phyloP scores from a whole-genome alignment of 2,329 filamentous ascomycete genomes.

The Penicillium hesseltinei region DNA sequence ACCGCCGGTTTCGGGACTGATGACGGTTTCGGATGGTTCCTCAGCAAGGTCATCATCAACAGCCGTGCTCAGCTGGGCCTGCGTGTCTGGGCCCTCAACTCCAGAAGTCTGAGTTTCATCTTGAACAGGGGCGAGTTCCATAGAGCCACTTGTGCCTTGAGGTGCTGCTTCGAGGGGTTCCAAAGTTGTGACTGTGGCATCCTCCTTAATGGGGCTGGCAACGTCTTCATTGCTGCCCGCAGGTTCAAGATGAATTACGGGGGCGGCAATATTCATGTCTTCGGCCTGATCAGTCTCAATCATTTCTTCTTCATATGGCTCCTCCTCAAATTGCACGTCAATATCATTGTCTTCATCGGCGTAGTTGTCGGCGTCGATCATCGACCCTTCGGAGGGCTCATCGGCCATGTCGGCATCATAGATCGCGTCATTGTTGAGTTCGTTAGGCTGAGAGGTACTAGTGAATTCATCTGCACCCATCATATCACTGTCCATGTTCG shows the following conservation, averaged over 20 bases:
- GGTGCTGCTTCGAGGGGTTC: slow-evolving; percentile 6
- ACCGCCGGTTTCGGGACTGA: background rate
- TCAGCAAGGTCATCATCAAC: slow-evolving; percentile 4
- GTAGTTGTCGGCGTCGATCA: slow-evolving; percentile 37
- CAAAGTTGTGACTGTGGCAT: slow-evolving; percentile 6
- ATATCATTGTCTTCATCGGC: slow-evolving; percentile 28
- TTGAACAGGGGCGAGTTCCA: background rate
- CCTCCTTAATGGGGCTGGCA: slow-evolving; percentile 2
- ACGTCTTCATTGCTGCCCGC: slow-evolving; percentile 7
- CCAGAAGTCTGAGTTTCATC: background rate
- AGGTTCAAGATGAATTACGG: slow-evolving; percentile 19
- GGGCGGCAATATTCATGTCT: slow-evolving; percentile 33
- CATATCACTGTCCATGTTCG: slow-evolving; percentile 54
- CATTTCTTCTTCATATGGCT: slow-evolving; percentile 42
- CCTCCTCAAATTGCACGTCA: slow-evolving; percentile 33
- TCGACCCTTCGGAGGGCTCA: slow-evolving; percentile 42
- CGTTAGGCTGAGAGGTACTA: slow-evolving; percentile 31
- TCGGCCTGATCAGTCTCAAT: slow-evolving; percentile 40
- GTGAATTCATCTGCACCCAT: slow-evolving; percentile 42
- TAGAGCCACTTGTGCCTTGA: background rate
- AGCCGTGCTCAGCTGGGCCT: background rate
- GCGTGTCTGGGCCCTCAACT: background rate
- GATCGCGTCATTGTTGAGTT: slow-evolving; percentile 30
- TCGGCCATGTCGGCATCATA: slow-evolving; percentile 50
- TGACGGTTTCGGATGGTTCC: background rate